A percentile compares a stretch with the other conserved stretches of the same genome.
Conservation (phyloP, 768 basidiomycete genomes). For the Chalciporus chontae region DNA sequence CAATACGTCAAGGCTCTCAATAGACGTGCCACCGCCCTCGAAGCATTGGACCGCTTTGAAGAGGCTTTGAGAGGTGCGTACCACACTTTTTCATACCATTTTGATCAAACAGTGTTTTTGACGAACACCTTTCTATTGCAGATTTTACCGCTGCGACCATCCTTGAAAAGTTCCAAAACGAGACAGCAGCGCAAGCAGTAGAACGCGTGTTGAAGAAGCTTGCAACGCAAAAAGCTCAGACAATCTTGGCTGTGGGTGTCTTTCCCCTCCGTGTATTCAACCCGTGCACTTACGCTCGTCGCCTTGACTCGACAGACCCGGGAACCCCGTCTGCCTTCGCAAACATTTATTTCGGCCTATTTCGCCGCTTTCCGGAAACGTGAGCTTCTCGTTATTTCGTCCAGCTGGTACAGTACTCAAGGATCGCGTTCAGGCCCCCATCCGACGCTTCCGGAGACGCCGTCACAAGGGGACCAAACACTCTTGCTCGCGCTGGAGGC, state of each 20-base stretch:
- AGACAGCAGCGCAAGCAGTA: slow-evolving; percentile 70
- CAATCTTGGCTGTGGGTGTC: slow-evolving; percentile 61
- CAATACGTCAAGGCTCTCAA: slow-evolving; percentile 90
- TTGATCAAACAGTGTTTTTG: not conserved
- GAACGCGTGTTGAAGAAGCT: slow-evolving; percentile 91
- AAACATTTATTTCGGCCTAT: slow-evolving; percentile 91
- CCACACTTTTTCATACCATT: not conserved
- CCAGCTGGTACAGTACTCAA: not conserved
- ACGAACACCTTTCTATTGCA: slow-evolving; percentile 24
- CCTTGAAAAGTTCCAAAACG: slow-evolving; percentile 88
- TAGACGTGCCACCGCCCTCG: slow-evolving; percentile 82
- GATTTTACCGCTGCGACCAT: slow-evolving; percentile 98
- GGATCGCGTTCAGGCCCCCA: slow-evolving; percentile 46
- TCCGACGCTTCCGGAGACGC: slow-evolving; percentile 69
- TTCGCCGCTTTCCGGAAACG: slow-evolving; percentile 94
- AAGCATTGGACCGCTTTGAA: slow-evolving; percentile 67
- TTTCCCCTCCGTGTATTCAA: not conserved
- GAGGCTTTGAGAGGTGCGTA: slow-evolving; percentile 75
- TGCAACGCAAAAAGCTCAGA: slow-evolving; percentile 64
- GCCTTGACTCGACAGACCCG: slow-evolving; percentile 40
- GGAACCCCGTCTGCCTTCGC: slow-evolving; percentile 80
- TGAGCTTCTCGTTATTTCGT: slow-evolving; percentile 34
- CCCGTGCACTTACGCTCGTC: not conserved
- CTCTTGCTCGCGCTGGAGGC: slow-evolving; percentile 79
- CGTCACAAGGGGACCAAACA: slow-evolving; percentile 80